Percentiles rank a stretch among this genome's conserved stretches.
phyloP scores from a whole-genome alignment of 1,284 basidiomycete species.

The Xanthoconium separans region DNA sequence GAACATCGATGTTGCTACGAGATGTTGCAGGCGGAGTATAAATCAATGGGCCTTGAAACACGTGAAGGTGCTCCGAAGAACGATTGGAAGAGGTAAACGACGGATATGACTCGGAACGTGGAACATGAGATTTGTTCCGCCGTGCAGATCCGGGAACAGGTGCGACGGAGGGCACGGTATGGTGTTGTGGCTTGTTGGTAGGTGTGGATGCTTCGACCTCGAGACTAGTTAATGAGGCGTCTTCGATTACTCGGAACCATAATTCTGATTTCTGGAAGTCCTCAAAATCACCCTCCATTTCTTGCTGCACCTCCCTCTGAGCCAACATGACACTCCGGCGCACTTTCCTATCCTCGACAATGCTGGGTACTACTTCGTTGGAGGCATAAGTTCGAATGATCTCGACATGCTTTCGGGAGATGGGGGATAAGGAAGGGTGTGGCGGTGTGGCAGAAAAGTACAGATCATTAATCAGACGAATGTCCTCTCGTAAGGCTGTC shows the following conservation, averaged over 20 bases:
- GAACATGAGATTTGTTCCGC: constrained; percentile 24
- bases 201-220: constrained; percentile 21
- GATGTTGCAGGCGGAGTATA: constrained; percentile 34
- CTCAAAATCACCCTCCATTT: constrained; percentile 91
- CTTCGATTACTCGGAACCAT: constrained; percentile 85
- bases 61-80: constrained; percentile 8
- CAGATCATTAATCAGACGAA: constrained; percentile 80
- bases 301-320: constrained; percentile 81
- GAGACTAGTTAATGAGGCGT: constrained; percentile 52
- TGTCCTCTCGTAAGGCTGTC: constrained; percentile 77
- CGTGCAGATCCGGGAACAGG: constrained; percentile 13
- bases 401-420: constrained; percentile 69
- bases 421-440: constrained; percentile 60
- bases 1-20: constrained; percentile 66
- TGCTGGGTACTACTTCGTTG: constrained; percentile 44
- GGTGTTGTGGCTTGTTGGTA: constrained; percentile 28
- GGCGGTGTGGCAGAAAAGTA: constrained; percentile 73
- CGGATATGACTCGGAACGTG: constrained; percentile 43
- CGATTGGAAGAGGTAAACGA: constrained; percentile 26
- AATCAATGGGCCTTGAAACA: constrained; percentile 14
- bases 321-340: constrained; percentile 79
- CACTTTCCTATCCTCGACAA: constrained; percentile 57
- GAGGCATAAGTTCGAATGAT: constrained; percentile 68
- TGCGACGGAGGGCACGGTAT: constrained; percentile 16
- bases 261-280: constrained; percentile 85